phyloP scores from a whole-genome alignment of 352 stramenopile genomes.

The Globisporangium uncinulatum region DNA sequence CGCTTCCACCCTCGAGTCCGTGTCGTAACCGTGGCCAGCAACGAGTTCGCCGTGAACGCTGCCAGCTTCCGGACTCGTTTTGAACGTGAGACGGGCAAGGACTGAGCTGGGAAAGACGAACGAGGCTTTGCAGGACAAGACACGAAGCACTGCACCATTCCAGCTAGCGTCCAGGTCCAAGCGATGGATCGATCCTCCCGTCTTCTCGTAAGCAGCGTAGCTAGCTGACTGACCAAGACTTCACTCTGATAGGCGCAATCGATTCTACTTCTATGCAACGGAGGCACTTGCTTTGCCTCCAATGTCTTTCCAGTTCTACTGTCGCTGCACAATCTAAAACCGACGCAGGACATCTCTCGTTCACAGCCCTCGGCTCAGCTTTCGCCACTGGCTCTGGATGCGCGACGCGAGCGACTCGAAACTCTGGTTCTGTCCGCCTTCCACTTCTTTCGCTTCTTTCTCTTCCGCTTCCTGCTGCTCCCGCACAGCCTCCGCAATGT shows the following conservation, averaged over 20 bases:
- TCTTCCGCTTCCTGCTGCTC: not conserved
- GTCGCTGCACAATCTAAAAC: too few species aligned
- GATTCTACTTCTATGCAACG: too few species aligned
- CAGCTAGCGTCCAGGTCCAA: too few species aligned
- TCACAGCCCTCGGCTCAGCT: conserved; percentile 1
- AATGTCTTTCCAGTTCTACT: too few species aligned
- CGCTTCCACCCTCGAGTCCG: not conserved
- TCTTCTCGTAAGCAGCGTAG: too few species aligned
- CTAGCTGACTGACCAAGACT: too few species aligned
- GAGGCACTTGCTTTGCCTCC: too few species aligned
- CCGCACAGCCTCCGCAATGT: not conserved
- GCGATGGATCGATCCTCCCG: too few species aligned
- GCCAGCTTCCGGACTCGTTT: not conserved
- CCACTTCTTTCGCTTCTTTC: not conserved
- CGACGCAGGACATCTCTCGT: too few species aligned
- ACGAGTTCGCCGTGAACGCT: not conserved
- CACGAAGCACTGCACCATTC: too few species aligned
- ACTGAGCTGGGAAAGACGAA: not conserved
- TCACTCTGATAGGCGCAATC: too few species aligned
- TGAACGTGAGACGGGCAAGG: not conserved
- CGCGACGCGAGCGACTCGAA: conserved; percentile 4
- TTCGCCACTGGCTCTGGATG: conserved; percentile 11
- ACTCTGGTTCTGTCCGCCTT: not conserved
- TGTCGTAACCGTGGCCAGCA: not conserved
- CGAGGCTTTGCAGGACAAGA: too few species aligned